phyloP scores from a whole-genome alignment of 2,329 filamentous ascomycete genomes.

The Cephalotrichum gorgonifer region DNA sequence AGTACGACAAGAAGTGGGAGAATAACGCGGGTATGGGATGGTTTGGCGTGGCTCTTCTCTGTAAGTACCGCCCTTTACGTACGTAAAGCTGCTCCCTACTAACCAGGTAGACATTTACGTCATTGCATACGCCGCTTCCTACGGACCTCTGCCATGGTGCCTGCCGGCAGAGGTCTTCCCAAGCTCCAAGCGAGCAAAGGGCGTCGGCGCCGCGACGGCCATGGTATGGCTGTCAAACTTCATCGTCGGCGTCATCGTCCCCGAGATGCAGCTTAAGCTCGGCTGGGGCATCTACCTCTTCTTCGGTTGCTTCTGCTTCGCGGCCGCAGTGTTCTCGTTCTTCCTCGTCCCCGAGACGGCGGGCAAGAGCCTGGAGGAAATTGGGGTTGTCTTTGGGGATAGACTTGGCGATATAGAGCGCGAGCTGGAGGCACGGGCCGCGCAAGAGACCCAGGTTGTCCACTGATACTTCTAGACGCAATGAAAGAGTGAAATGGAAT shows the following conservation, averaged over 20 bases:
- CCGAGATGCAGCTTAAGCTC: constrained; percentile 39
- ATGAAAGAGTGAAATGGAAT: background rate
- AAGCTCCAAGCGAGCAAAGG: constrained; percentile 22
- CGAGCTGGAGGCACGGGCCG: background rate
- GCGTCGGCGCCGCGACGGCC: constrained; percentile 20
- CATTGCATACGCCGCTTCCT: constrained; percentile 20
- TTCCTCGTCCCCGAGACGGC: constrained; percentile 50
- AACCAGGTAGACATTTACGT: background rate
- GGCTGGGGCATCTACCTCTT: constrained; percentile 39
- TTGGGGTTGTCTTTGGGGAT: constrained; percentile 37
- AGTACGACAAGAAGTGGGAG: background rate
- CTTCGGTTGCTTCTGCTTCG: constrained; percentile 40
- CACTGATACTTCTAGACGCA: background rate
- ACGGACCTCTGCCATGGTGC: constrained; percentile 22
- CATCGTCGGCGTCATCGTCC: constrained; percentile 38
- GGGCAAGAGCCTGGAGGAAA: constrained; percentile 43
- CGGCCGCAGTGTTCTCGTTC: constrained; percentile 38
- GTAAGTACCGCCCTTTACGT: background rate
- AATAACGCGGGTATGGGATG: background rate
- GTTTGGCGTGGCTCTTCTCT: background rate
- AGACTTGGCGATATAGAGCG: constrained; percentile 23
- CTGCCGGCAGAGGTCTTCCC: constrained; percentile 25
- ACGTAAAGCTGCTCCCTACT: background rate
- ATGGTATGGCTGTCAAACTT: constrained; percentile 25
- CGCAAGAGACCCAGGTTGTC: background rate